Base-by-base conservation (phyloP, 768 basidiomycete species). In the Tubosaeta brunneosetosa region DNA sequence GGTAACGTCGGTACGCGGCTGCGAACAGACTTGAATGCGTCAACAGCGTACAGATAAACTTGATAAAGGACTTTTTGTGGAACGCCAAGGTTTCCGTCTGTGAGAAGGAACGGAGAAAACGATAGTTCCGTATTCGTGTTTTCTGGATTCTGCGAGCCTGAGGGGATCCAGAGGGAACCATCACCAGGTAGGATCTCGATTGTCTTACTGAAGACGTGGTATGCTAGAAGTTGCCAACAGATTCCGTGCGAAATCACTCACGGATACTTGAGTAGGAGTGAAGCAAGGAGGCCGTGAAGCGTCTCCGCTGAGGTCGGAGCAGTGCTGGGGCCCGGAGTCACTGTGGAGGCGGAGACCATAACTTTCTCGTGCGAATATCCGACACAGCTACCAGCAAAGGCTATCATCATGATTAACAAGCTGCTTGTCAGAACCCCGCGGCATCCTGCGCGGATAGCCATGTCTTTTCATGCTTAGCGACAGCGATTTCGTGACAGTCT, bases 151-250 rank as follows among this genome's bases (percentile, higher is more conserved):
- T 42, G 40, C 8, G 42, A 12, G 25, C 59, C 22, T 22, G 22
- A 22, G 22, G 22, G 42, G 11, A 52, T 58, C 82, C 82, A 86
- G 37, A 75, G 72, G 17, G 74, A 62, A 2, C 76, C 61, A 47
- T 77, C 74, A 1, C 84, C 85, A 16, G 86, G 84, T 32, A 87
- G 65, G 50, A 88, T 75, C 65, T 87, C 86, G 17, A 85, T 64
- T 1, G 85, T 80, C 45, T 60, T 49, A 37, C 66, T 68, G 34
- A 33, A 47, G 50, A 46, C 17, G 34, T 40, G 16, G 42, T 42
- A 26, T 43, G 40, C 29, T 51, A 14, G 29, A 29, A 29, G 13
- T 14, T 12, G 42, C 13, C 16, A 13, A 27, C 38, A 34, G 10
- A 27, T 22, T 44, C n/a, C 14, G 19, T 3, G 22, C 19, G 38